These are phyloP conservation scores for Carex scoparia DNA, from an alignment of 176 grass and related monocot species.

Conservation along the genomic window DNA sequence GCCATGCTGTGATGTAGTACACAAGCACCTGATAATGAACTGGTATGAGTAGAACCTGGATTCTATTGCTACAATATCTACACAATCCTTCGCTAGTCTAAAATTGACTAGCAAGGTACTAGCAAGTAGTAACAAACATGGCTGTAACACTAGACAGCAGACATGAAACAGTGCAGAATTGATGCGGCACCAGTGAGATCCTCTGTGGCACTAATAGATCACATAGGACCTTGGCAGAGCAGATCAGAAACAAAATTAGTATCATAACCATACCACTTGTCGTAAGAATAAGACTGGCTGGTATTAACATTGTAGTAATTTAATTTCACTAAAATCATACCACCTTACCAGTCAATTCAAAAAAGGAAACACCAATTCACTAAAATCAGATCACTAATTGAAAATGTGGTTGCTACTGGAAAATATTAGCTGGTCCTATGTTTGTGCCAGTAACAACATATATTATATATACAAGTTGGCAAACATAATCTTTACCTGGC, in stretches of 20 bases:
- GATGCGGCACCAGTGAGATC: background rate
- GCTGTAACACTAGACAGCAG: background rate
- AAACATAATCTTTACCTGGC: conserved; percentile 30
- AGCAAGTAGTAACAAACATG: background rate
- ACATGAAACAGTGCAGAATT: background rate
- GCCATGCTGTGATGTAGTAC: background rate
- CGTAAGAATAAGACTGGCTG: background rate
- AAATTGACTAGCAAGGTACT: background rate
- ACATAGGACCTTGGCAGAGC: background rate
- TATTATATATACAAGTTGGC: background rate
- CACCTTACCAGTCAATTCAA: background rate
- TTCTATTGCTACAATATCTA: background rate
- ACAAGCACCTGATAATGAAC: background rate
- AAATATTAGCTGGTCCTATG: background rate
- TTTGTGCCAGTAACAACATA: background rate
- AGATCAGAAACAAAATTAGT: background rate
- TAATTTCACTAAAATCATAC: too few species aligned
- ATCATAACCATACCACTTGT: background rate
- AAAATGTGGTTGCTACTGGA: background rate
- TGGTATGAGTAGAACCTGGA: background rate
- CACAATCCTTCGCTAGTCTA: background rate
- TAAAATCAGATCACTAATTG: background rate
- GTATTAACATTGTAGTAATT: background rate
- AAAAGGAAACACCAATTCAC: background rate
- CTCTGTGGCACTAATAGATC: background rate